These are phyloP conservation scores for Pascua sp. DNA, from an alignment of 1,284 basidiomycete species.

Conservation along the genomic window DNA sequence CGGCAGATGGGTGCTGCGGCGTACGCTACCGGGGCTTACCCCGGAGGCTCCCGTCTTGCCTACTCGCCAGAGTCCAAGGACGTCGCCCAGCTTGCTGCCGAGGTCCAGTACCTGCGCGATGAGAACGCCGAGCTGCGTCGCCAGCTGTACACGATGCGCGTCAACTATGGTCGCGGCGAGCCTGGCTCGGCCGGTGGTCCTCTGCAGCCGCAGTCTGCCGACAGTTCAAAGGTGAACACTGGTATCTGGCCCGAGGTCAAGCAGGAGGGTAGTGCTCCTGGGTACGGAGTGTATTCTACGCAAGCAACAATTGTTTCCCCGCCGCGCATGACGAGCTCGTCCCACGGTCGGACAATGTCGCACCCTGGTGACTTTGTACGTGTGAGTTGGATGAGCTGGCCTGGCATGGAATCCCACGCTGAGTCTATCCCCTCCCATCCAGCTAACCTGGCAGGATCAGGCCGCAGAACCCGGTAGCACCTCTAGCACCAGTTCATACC, in stretches of 20 bases:
- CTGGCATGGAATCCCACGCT: not conserved
- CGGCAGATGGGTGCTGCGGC: slow-evolving; percentile 37
- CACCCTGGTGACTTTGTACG: slow-evolving; percentile 20
- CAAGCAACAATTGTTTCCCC: slow-evolving; percentile 12
- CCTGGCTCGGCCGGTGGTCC: slow-evolving; percentile 7
- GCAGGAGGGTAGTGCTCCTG: slow-evolving; percentile 12
- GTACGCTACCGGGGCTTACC: slow-evolving; percentile 15
- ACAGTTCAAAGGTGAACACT: slow-evolving; percentile 11
- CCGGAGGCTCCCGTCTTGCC: slow-evolving; percentile 8
- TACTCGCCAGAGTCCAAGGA: slow-evolving; percentile 35
- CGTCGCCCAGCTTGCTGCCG: slow-evolving; percentile 31
- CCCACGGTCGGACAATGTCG: slow-evolving; percentile 20
- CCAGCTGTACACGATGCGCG: slow-evolving; percentile 34
- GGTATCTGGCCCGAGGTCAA: slow-evolving; percentile 15
- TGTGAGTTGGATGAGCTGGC: slow-evolving; percentile 7
- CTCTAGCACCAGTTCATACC: slow-evolving; percentile 16
- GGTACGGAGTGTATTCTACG: slow-evolving; percentile 13
- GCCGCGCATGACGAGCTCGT: slow-evolving; percentile 11
- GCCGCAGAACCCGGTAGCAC: slow-evolving; percentile 12
- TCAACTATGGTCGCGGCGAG: slow-evolving; percentile 12
- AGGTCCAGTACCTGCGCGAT: slow-evolving; percentile 41
- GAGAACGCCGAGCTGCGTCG: slow-evolving; percentile 43
- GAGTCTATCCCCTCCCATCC: not conserved
- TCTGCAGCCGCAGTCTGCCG: slow-evolving; percentile 6
- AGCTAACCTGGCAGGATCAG: slow-evolving; percentile 11